Conservation (phyloP, 2,329 filamentous ascomycete species). For the Arthrocladium fulminans region DNA sequence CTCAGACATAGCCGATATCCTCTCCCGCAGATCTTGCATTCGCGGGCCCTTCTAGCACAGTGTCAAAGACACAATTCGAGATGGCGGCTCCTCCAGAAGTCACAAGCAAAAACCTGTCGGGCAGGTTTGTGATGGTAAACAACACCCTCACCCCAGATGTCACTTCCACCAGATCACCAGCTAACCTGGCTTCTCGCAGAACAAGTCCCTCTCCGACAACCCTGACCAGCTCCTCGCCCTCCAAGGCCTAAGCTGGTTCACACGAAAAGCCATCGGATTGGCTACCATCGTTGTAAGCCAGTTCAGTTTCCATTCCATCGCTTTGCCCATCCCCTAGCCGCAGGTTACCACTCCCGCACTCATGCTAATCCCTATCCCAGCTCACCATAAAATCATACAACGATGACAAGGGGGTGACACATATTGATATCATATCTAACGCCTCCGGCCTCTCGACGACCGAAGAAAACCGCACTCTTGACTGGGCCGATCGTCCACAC, state of each 20-base stretch:
- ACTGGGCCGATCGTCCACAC: slow-evolving; percentile 56
- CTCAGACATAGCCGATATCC: background rate
- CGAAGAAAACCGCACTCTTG: slow-evolving; percentile 47
- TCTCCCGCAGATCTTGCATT: background rate
- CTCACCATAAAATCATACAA: slow-evolving; percentile 35
- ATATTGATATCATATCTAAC: slow-evolving; percentile 65
- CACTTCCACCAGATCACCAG: background rate
- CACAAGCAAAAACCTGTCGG: slow-evolving; percentile 59
- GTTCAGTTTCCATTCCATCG: slow-evolving; percentile 31
- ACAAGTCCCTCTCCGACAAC: slow-evolving; percentile 62
- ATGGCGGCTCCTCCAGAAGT: slow-evolving; percentile 66
- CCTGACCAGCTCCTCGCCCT: slow-evolving; percentile 55
- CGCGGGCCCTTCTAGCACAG: background rate
- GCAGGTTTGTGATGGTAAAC: slow-evolving; percentile 61
- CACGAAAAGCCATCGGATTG: slow-evolving; percentile 60
- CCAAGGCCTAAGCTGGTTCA: slow-evolving; percentile 63
- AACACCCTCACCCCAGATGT: background rate
- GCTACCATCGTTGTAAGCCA: slow-evolving; percentile 47
- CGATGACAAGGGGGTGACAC: slow-evolving; percentile 38
- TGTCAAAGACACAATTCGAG: slow-evolving; percentile 20
- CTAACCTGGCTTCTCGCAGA: slow-evolving; percentile 41
- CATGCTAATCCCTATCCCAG: slow-evolving; percentile 7
- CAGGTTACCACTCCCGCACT: background rate
- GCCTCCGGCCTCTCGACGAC: slow-evolving; percentile 62
- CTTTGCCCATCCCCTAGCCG: slow-evolving; percentile 46